Conservation (phyloP, 148 eudicot genomes). For the Fallopia convolvulus region DNA sequence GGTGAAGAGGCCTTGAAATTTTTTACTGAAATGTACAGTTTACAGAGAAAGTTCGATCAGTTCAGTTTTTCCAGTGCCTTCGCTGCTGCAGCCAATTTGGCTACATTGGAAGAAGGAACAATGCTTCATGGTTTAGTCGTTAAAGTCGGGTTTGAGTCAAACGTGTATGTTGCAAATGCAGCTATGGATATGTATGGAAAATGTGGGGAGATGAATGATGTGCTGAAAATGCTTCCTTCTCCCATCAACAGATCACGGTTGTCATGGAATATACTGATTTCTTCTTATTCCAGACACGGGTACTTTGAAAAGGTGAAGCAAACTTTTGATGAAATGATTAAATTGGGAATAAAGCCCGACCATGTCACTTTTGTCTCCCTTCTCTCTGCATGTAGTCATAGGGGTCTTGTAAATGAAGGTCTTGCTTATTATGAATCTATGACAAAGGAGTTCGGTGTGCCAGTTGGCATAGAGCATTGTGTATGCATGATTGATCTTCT, state of each 20-base stretch:
- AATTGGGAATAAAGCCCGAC: conserved; percentile 41
- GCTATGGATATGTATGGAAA: conserved; percentile 85
- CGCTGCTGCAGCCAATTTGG: conserved; percentile 67
- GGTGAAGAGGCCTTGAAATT: conserved; percentile 61
- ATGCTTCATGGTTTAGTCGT: conserved; percentile 55
- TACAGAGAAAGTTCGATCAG: conserved; percentile 40
- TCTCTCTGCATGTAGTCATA: conserved; percentile 77
- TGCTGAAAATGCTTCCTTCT: conserved; percentile 53
- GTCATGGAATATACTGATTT: conserved; percentile 73
- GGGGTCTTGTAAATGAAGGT: conserved; percentile 73
- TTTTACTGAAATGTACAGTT: conserved; percentile 45
- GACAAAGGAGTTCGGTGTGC: conserved; percentile 52
- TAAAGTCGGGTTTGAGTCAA: conserved; percentile 45
- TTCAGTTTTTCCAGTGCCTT: conserved; percentile 67
- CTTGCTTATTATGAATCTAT: conserved; percentile 46
- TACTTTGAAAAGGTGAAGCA: conserved; percentile 43
- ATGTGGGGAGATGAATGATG: conserved; percentile 61
- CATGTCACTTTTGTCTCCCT: conserved; percentile 79
- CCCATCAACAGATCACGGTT: conserved; percentile 35
- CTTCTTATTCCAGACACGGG: conserved; percentile 65
- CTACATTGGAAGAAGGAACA: conserved; percentile 60
- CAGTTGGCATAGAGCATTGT: conserved; percentile 64
- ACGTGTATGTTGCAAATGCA: conserved; percentile 41
- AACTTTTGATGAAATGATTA: conserved; percentile 54
- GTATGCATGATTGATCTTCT: conserved; percentile 73